Base-by-base conservation (phyloP, 495 filamentous ascomycete genomes). In the Penicillium bovifimosum region DNA sequence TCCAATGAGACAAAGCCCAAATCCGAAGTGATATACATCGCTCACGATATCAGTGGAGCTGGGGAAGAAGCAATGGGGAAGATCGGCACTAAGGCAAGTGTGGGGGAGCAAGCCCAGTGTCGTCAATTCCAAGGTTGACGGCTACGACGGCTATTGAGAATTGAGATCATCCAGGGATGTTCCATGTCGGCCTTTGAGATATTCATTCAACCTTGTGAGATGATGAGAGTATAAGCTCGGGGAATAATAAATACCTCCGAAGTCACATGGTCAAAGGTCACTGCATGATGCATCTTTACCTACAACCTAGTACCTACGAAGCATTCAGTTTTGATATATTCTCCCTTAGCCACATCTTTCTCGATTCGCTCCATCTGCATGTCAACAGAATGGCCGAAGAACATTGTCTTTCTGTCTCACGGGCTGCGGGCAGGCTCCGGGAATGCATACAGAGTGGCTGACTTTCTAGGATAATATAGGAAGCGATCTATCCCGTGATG, bases 51-150 rank as follows among this genome's bases (percentile, higher is more conserved):
- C 26, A 20, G 36, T 31, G 38, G 48, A 33, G 32, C 32, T 34
- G 43, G 29, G 43, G 43, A 24, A 34, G n/a, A 34, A 20, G 11
- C 26, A 10, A 24, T 31, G 38, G 48, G 38, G 48, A 33, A 34
- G 38, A 50, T 42, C 48, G 39, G 48, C 48, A 29, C 38, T n/a
- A 41, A 34, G 6, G 24, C 20, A n/a, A n/a, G 14, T 42, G 38
- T 42, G 48, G 48, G 35, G 48, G 17, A 16, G 34, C n/a, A 14
- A 16, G 14, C n/a, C 3, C 6, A 14, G 5, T 3, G 49, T 5
- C 40, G 14, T 44, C 40, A 13, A 52, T 24, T 24, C n/a, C n/a
- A n/a, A n/a, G n/a, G n/a, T 52, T 44, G 40, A 38, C n/a, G 18
- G n/a, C n/a, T n/a, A n/a, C n/a, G 24, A 24, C 32, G 33, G 48